Evolutionary conservation across 441 rosid genomes (phyloP).

Genomic region (Metrosideros polymorpha): DNA sequence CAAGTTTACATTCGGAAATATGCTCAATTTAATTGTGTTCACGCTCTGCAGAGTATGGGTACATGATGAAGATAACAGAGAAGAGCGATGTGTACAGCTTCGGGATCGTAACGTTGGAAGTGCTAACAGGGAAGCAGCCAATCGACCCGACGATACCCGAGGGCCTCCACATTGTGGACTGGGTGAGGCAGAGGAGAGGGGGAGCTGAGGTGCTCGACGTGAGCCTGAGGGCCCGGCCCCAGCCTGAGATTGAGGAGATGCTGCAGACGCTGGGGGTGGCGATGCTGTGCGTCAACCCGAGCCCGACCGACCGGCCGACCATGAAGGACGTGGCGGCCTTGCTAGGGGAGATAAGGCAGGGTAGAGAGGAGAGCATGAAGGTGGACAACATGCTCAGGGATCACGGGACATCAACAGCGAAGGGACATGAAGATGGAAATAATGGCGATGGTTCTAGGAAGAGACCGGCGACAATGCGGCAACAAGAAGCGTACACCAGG

Average conservation of each 20-base stretch:
- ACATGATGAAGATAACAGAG: constrained; percentile 12
- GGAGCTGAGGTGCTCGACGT: neutral
- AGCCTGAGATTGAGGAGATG: constrained; percentile 7
- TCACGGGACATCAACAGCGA: neutral
- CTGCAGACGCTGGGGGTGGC: constrained; percentile 12
- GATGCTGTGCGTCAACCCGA: constrained; percentile 5
- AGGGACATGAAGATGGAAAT: neutral
- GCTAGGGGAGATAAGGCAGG: constrained; percentile 9
- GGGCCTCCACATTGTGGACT: constrained; percentile 14
- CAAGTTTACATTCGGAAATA: neutral
- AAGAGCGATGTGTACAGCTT: constrained; percentile 16
- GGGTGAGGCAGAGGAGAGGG: constrained; percentile 9
- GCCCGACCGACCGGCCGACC: constrained; percentile 4
- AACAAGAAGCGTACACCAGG: neutral
- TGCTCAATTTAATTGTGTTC: neutral
- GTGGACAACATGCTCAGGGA: neutral
- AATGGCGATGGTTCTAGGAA: neutral
- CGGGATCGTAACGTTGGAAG: constrained; percentile 9
- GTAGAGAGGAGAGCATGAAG: constrained; percentile 1
- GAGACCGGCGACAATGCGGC: neutral
- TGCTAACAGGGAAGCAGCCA: constrained; percentile 10
- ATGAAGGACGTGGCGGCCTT: constrained; percentile 12
- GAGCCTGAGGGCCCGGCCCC: constrained; percentile 6
- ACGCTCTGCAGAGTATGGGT: constrained; percentile 3
- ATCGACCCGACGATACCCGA: constrained; percentile 9